These are phyloP conservation scores for Juglanconis sp. DNA, from an alignment of 2,329 filamentous ascomycete species.

Conservation along the genomic window DNA sequence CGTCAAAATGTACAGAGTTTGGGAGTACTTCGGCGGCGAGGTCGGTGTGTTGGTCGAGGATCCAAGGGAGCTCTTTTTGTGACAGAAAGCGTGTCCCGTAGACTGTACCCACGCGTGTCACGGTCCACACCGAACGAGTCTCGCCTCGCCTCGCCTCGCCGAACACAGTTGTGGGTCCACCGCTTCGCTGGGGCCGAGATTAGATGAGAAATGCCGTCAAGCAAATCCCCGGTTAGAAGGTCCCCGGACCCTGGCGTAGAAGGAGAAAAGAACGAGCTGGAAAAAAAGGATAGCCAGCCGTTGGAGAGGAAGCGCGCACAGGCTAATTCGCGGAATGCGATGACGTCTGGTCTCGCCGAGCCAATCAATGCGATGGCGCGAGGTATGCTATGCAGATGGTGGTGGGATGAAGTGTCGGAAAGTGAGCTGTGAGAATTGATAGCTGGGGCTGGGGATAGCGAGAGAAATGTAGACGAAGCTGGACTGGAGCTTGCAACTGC, in stretches of 20 bases:
- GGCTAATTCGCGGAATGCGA: background rate
- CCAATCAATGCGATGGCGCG: background rate
- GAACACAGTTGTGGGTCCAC: background rate
- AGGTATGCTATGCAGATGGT: background rate
- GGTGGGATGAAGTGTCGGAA: background rate
- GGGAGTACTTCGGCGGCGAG: background rate
- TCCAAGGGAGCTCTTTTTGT: background rate
- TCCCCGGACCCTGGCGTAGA: background rate
- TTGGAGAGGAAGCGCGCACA: background rate
- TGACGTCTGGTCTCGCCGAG: background rate
- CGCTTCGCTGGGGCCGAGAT: conserved; percentile 2
- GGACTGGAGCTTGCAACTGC: no score
- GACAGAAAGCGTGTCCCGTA: background rate
- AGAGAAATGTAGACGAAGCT: no score
- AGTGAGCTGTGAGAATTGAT: no score
- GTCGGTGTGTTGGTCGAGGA: background rate
- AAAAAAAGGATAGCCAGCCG: background rate
- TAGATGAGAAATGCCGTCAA: background rate
- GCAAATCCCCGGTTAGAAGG: background rate
- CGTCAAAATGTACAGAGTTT: background rate
- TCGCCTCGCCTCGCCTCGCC: background rate
- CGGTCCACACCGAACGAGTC: background rate
- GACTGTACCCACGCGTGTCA: background rate
- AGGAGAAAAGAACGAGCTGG: background rate
- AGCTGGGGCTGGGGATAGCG: no score